Evolutionary conservation across 2,329 filamentous ascomycete species (phyloP).

Genomic region (Elsinoe fawcettii): DNA sequence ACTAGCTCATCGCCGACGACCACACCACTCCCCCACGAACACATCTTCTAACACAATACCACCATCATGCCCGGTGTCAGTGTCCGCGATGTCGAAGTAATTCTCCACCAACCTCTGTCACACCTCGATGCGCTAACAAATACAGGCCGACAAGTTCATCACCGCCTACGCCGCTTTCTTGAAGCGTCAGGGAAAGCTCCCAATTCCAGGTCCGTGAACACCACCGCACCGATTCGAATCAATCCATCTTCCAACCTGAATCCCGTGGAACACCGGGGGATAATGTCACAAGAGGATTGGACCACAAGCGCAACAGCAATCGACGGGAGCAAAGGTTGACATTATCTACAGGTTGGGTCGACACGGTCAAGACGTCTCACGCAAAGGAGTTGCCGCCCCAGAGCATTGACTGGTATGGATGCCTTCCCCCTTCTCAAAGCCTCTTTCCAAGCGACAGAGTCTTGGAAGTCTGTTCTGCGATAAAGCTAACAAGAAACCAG

Average conservation of each 20-base stretch:
- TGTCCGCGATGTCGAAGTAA: conserved; percentile 81
- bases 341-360: conserved; percentile 79
- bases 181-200: conserved; percentile 90
- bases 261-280: conserved; percentile 46
- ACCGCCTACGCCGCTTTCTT: conserved; percentile 77
- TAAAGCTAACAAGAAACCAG: conserved; percentile 27
- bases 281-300: conserved; percentile 25
- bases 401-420: conserved; percentile 92
- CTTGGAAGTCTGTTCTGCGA: background rate
- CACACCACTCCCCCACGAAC: background rate
- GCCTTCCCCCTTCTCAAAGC: background rate
- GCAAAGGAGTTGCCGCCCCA: conserved; percentile 97
- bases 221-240: conserved; percentile 24
- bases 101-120: conserved; percentile 30
- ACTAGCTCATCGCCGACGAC: conserved; percentile 14
- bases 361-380: conserved; percentile 97
- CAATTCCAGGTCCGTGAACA: conserved; percentile 67
- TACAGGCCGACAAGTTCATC: conserved; percentile 82
- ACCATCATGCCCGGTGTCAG: conserved; percentile 73
- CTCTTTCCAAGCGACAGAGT: no score
- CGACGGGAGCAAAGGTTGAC: conserved; percentile 32
- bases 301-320: background rate
- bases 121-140: conserved; percentile 12
- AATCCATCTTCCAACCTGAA: conserved; percentile 37
- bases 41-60: conserved; percentile 33